A percentile compares a stretch with the other conserved stretches of the same genome.
phyloP scores from a whole-genome alignment of 306 rosid genomes.

The Hippophae tibetana region DNA sequence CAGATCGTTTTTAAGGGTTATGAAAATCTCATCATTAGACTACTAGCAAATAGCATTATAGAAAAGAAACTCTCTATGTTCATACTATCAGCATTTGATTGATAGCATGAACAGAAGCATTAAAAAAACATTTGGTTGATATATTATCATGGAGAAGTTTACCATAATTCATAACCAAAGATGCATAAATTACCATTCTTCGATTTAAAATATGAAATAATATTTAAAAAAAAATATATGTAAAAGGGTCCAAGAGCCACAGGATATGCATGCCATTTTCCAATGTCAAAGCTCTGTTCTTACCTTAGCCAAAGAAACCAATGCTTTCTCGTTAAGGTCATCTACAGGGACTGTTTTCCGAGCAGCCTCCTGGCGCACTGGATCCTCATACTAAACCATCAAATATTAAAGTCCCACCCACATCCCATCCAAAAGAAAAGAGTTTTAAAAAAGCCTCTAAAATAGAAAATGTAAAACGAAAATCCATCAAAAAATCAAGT shows the following conservation, averaged over 20 bases:
- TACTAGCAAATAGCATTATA: not conserved
- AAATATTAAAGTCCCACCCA: not conserved
- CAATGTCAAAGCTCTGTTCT: constrained; percentile 8
- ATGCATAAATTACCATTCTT: not conserved
- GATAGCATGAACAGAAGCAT: not conserved
- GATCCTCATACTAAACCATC: constrained; percentile 63
- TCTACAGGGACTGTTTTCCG: constrained; percentile 61
- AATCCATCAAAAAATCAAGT: too few relatives aligned
- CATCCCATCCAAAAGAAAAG: not conserved
- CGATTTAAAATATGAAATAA: not conserved
- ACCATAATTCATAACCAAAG: not conserved
- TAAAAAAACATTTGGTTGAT: not conserved
- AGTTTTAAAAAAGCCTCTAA: too few relatives aligned
- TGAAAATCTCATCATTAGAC: too few relatives aligned
- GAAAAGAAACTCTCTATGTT: not conserved
- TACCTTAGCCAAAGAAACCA: constrained; percentile 85
- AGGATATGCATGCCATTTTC: not conserved
- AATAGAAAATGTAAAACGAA: too few relatives aligned
- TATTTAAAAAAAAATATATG: not conserved
- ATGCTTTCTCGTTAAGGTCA: constrained; percentile 83
- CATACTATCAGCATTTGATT: not conserved
- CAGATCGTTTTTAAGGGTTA: too few relatives aligned
- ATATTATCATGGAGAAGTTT: not conserved
- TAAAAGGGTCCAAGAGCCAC: constrained; percentile 2
- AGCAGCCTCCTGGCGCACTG: constrained; percentile 70